Evolutionary conservation across 768 basidiomycete genomes (phyloP), one percentile per base, ranked within the genome.

Genomic region (Leccinum barrowsii): DNA sequence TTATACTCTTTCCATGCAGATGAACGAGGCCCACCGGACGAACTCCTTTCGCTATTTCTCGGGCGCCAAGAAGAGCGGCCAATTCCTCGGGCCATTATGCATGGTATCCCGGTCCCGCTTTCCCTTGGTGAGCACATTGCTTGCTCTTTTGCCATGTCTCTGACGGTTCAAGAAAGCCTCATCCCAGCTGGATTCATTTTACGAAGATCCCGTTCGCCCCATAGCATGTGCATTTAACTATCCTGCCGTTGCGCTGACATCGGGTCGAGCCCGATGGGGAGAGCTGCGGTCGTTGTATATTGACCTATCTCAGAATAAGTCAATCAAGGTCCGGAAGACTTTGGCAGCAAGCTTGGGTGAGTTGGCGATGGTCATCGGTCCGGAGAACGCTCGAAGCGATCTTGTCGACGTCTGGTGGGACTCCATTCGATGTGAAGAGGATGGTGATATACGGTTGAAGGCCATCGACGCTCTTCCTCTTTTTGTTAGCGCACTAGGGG

Each of bases 261-360:
- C 96, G 26, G 96, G 96, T 4, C 75, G 76, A 12, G 73, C 74
- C 1, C 82, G 90, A 48, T 98, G 96, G 96, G 63, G 60, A 58
- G 83, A 87, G 58, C 73, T 98, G 28, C 82, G 88, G 21, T 79
- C 80, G 4, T 74, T 83, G 48, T 95, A 95, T 74, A 71, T 81
- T 19, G 74, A 80, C 10, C 78, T 98, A n/a, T 80, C 89, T 26
- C 73, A 78, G n/a, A 82, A 85, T 66, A 24, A 24, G 24, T 24
- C 24, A 76, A 69, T 77, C 42, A 86, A 87, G 59, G 87, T 96
- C 22, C 83, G 85, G 22, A 82, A 83, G 51, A 91, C 92, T 13
- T 78, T 96, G 46, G 91, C 94, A 3, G 93, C 96, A 1, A 91
- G 91, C 57, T 67, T 96, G 13, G 94, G 94, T 52, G 94, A 94